These are phyloP conservation scores for Nephelium lappaceum DNA, from an alignment of 345 rosid species.

Conservation along the genomic window DNA sequence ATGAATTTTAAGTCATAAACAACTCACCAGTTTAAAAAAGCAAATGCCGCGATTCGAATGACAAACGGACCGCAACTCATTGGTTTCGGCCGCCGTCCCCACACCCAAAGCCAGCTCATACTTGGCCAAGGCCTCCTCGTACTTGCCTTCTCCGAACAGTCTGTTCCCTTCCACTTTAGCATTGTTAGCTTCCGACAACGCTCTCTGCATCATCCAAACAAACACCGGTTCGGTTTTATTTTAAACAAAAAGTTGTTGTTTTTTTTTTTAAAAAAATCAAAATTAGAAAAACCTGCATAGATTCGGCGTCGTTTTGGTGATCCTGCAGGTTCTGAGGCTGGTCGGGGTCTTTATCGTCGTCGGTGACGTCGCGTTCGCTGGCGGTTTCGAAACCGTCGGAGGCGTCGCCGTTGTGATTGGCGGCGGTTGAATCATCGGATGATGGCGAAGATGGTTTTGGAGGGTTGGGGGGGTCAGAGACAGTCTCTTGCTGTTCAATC, in stretches of 20 bases:
- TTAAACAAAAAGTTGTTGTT: too few species aligned
- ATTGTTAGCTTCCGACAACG: constrained; percentile 59
- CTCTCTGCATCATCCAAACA: constrained; percentile 40
- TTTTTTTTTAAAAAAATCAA: too few species aligned
- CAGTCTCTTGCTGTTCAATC: constrained; percentile 35
- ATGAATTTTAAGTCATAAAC: neutral
- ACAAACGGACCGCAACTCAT: constrained; percentile 72
- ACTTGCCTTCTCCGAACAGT: constrained; percentile 60
- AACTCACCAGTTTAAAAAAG: constrained; percentile 71
- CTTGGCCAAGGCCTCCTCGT: constrained; percentile 76
- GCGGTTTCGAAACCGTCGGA: constrained; percentile 95
- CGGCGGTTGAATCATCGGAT: constrained; percentile 30
- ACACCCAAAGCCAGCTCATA: constrained; percentile 66
- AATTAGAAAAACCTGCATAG: constrained; percentile 38
- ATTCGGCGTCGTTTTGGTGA: constrained; percentile 33
- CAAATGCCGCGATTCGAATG: constrained; percentile 80
- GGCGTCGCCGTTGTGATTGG: constrained; percentile 40
- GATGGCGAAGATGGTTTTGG: constrained; percentile 12
- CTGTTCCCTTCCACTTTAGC: constrained; percentile 81
- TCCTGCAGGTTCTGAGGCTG: constrained; percentile 18
- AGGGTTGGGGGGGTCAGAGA: neutral
- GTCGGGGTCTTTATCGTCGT: constrained; percentile 36
- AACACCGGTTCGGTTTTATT: neutral
- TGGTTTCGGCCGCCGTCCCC: constrained; percentile 43
- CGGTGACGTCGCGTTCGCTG: constrained; percentile 71